Conservation (phyloP, 2,329 filamentous ascomycete species). For the Dothidotthia symphoricarpi region DNA sequence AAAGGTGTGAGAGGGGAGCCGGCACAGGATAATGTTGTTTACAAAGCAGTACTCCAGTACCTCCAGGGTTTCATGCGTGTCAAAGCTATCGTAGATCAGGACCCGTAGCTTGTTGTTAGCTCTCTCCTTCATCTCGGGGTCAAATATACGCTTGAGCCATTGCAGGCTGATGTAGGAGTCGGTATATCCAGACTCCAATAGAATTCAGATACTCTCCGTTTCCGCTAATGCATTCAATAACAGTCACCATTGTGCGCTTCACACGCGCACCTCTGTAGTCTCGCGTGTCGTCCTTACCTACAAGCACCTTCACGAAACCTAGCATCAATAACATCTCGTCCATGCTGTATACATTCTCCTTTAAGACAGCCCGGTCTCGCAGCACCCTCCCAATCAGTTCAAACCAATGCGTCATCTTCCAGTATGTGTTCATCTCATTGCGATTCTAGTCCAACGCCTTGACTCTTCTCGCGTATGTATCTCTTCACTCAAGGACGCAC, state of each 20-base stretch:
- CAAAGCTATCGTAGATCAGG: conserved; percentile 39
- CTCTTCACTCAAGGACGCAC: conserved; percentile 3
- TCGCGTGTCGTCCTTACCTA: conserved; percentile 16
- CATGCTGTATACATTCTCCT: conserved; percentile 15
- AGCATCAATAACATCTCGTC: conserved; percentile 15
- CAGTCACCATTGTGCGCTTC: conserved; percentile 15
- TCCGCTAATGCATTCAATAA: conserved; percentile 11
- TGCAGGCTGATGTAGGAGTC: conserved; percentile 38
- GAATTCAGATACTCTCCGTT: conserved; percentile 14
- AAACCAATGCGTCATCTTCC: conserved; percentile 26
- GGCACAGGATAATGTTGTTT: conserved; percentile 23
- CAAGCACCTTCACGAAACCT: conserved; percentile 16
- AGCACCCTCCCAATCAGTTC: conserved; percentile 17
- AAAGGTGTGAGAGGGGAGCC: conserved; percentile 11
- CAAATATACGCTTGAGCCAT: conserved; percentile 38
- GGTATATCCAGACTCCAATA: conserved; percentile 22
- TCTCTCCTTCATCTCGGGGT: conserved; percentile 33
- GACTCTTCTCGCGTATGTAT: no score
- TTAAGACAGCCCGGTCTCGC: conserved; percentile 9
- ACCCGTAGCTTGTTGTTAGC: conserved; percentile 34
- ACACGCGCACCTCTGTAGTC: conserved; percentile 12
- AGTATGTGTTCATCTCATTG: conserved; percentile 18
- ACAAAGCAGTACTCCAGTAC: conserved; percentile 34
- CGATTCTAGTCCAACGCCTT: conserved; percentile 23
- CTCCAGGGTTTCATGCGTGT: conserved; percentile 38